Evolutionary conservation across 1,284 basidiomycete genomes (phyloP).

Genomic region (Leucoagaricus sp.): DNA sequence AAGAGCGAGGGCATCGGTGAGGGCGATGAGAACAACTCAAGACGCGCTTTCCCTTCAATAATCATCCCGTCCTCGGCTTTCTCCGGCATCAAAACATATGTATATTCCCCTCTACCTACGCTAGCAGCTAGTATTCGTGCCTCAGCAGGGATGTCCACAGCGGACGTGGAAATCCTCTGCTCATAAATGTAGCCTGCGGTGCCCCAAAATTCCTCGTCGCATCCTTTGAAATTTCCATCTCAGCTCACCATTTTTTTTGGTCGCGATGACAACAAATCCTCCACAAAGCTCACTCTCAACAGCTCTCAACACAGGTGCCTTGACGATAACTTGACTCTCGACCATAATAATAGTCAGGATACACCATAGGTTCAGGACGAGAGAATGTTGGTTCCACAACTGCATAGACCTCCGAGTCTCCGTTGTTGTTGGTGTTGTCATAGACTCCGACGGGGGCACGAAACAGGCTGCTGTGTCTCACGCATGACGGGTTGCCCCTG

Average conservation of each 20-base stretch:
- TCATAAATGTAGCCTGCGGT: constrained; percentile 28
- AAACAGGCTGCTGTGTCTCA: constrained; percentile 26
- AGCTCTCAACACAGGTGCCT: no score
- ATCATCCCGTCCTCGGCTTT: neutral
- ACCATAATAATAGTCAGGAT: neutral
- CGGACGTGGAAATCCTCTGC: constrained; percentile 28
- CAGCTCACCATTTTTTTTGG: neutral
- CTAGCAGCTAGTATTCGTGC: constrained; percentile 22
- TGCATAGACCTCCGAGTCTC: constrained; percentile 15
- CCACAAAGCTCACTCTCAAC: neutral
- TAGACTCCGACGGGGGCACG: constrained; percentile 26
- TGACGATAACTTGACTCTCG: no score
- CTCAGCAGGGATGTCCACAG: constrained; percentile 26
- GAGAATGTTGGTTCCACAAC: constrained; percentile 9
- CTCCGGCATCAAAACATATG: constrained; percentile 5
- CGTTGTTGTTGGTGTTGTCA: constrained; percentile 10
- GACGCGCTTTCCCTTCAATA: neutral
- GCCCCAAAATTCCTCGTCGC: constrained; percentile 17
- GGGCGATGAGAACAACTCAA: constrained; percentile 26
- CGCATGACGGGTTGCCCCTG: constrained; percentile 29
- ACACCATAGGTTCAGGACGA: neutral
- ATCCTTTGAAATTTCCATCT: constrained; percentile 6
- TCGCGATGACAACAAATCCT: constrained; percentile 14
- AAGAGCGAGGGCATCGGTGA: constrained; percentile 44
- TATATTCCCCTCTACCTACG: constrained; percentile 12